These are phyloP conservation scores for Aspergillus luchuensis DNA, from an alignment of 2,329 filamentous ascomycete genomes.

Conservation along the genomic window DNA sequence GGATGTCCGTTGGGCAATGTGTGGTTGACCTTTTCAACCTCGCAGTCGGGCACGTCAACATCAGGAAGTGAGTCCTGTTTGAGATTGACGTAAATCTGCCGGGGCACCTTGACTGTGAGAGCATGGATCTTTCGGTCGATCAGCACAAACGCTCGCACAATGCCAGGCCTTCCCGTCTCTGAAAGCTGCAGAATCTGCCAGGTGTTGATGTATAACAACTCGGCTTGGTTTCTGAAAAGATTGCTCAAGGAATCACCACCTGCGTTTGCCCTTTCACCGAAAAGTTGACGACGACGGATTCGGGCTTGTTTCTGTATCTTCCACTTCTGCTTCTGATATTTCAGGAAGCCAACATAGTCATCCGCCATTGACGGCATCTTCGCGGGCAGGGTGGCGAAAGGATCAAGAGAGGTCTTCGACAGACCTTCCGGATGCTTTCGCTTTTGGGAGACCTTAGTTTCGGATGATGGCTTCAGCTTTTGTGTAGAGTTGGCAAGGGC, in stretches of 20 bases:
- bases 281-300: constrained; percentile 81
- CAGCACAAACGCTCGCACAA: constrained; percentile 84
- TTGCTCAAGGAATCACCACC: constrained; percentile 64
- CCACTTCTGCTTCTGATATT: constrained; percentile 99
- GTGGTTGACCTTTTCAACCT: constrained; percentile 89
- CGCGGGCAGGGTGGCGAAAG: constrained; percentile 78
- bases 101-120: constrained; percentile 83
- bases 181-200: constrained; percentile 94
- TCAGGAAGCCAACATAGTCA: constrained; percentile 83
- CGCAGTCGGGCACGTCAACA: constrained; percentile 80
- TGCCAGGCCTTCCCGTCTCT: constrained; percentile 78
- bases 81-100: constrained; percentile 88
- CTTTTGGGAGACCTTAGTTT: constrained; percentile 61
- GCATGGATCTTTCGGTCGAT: constrained; percentile 91
- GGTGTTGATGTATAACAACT: constrained; percentile 83
- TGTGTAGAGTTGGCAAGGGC: constrained; percentile 65
- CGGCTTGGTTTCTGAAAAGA: constrained; percentile 88
- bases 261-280: constrained; percentile 75
- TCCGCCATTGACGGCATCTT: constrained; percentile 82
- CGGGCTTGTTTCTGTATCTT: constrained; percentile 94
- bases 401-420: constrained; percentile 66
- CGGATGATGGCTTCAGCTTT: constrained; percentile 65
- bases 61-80: constrained; percentile 85
- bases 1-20: constrained; percentile 93
- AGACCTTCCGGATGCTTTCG: constrained; percentile 71